Evolutionary conservation across 352 stramenopile genomes (phyloP).

Genomic region (Phytophthora pisi): DNA sequence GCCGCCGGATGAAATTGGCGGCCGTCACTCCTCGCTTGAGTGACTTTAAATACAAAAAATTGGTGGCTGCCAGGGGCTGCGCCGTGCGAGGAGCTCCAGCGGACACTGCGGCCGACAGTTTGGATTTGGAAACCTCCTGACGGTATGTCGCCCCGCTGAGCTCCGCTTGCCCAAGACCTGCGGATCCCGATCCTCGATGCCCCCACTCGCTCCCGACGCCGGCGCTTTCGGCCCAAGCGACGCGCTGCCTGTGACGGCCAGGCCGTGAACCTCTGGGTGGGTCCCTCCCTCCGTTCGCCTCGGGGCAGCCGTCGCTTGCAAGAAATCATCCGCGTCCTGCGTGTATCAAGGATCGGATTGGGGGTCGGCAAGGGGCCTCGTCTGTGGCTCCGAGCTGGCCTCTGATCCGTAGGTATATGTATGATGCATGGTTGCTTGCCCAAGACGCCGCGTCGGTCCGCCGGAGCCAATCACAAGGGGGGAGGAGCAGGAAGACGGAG

Average conservation of each 20-base stretch:
- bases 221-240: slow-evolving; percentile 30
- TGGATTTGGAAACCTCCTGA: slow-evolving; percentile 85
- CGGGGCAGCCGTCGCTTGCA: slow-evolving; percentile 40
- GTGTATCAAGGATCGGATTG: slow-evolving; percentile 91
- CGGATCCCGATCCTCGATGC: slow-evolving; percentile 47
- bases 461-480: slow-evolving; percentile 5
- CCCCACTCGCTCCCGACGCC: slow-evolving; percentile 26
- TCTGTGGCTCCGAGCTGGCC: slow-evolving; percentile 9
- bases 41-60: neutral
- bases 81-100: neutral
- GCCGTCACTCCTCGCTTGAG: neutral
- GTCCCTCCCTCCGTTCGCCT: neutral
- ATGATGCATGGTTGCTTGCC: slow-evolving; percentile 61
- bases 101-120: slow-evolving; percentile 41
- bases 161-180: slow-evolving; percentile 14
- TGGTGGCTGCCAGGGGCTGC: slow-evolving; percentile 24
- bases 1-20: neutral
- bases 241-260: slow-evolving; percentile 16
- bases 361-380: slow-evolving; percentile 8
- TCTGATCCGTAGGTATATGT: slow-evolving; percentile 90
- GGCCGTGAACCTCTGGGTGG: slow-evolving; percentile 2
- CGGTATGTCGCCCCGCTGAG: slow-evolving; percentile 60
- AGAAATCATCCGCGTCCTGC: slow-evolving; percentile 49
- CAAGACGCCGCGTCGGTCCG: slow-evolving; percentile 27
- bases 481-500: neutral